A percentile compares a stretch with the other conserved stretches of the same genome.
Conservation (phyloP, 352 stramenopile genomes). For the Globisporangium barbulae region DNA sequence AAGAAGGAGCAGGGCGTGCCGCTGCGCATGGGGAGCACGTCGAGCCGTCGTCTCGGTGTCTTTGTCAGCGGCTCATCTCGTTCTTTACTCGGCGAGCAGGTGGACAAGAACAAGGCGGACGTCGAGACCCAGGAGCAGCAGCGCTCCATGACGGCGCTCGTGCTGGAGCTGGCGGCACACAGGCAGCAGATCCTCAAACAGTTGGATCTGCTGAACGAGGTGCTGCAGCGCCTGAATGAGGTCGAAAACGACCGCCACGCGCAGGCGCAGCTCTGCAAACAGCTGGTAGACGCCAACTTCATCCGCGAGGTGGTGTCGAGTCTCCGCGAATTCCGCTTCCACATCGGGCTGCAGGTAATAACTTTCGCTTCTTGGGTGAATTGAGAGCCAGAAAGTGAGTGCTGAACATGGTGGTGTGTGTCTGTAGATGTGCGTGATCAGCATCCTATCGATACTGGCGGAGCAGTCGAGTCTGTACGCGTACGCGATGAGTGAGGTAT, state of each 20-base stretch:
- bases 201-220: slow-evolving; percentile 29
- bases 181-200: slow-evolving; percentile 39
- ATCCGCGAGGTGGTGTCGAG: slow-evolving; percentile 32
- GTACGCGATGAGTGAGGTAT: slow-evolving; percentile 57
- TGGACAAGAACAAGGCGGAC: slow-evolving; percentile 19
- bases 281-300: slow-evolving; percentile 43
- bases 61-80: slow-evolving; percentile 10
- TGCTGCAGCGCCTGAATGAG: slow-evolving; percentile 35
- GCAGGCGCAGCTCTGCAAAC: slow-evolving; percentile 28
- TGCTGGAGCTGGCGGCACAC: slow-evolving; percentile 29
- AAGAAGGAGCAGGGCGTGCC: slow-evolving; percentile 29
- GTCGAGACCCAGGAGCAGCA: slow-evolving; percentile 9
- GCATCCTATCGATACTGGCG: slow-evolving; percentile 40
- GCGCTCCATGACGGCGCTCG: slow-evolving; percentile 21
- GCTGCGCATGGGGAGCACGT: slow-evolving; percentile 19
- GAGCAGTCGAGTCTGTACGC: slow-evolving; percentile 50
- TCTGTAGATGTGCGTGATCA: slow-evolving; percentile 34
- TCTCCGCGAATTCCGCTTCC: slow-evolving; percentile 71
- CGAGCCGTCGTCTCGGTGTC: slow-evolving; percentile 14
- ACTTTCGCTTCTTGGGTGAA: not conserved
- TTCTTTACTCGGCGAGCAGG: slow-evolving; percentile 12
- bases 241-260: slow-evolving; percentile 17
- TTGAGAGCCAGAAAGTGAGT: not conserved
- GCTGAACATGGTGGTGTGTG: not conserved
- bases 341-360: slow-evolving; percentile 42